A percentile compares a stretch with the other conserved stretches of the same genome.
Conservation (phyloP, 2,329 filamentous ascomycete genomes). For the Zasmidium cellare region DNA sequence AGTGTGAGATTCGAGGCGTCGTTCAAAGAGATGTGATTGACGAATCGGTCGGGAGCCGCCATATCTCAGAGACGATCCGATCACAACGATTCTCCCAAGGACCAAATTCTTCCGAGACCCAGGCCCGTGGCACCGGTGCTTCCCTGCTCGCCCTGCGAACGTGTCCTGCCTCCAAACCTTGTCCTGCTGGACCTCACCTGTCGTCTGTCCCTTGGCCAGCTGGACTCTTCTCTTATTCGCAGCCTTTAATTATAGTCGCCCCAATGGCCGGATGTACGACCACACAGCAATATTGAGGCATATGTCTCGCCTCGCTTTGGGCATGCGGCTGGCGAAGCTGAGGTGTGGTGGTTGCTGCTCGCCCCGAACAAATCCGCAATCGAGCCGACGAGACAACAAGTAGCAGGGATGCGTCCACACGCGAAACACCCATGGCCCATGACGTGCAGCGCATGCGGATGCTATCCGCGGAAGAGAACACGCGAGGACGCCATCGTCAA, state of each 20-base stretch:
- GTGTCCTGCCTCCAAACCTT: not conserved
- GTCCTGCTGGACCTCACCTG: not conserved
- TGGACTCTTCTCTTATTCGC: not conserved
- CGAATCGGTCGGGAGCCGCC: not conserved
- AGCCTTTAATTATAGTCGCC: not conserved
- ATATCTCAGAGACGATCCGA: conserved; percentile 12
- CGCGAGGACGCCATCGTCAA: not conserved
- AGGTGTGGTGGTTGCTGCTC: not conserved
- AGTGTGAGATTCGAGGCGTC: not conserved
- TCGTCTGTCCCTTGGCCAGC: not conserved
- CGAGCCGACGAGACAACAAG: not conserved
- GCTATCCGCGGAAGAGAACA: conserved; percentile 3
- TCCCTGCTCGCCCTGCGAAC: not conserved
- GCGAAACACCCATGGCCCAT: not conserved
- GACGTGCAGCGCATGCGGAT: conserved; percentile 6
- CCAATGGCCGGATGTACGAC: not conserved
- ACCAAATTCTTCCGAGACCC: conserved; percentile 15
- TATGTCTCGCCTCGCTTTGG: not conserved
- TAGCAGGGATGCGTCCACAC: not conserved
- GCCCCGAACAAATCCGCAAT: conserved; percentile 5
- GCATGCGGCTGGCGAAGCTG: not conserved
- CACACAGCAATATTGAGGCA: not conserved
- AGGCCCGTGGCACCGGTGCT: conserved; percentile 14
- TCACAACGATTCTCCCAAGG: conserved; percentile 11
- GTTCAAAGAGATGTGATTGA: not conserved